Base-by-base conservation (phyloP, 225 moss, liverwort and hornwort species). In the Asterella californica region DNA sequence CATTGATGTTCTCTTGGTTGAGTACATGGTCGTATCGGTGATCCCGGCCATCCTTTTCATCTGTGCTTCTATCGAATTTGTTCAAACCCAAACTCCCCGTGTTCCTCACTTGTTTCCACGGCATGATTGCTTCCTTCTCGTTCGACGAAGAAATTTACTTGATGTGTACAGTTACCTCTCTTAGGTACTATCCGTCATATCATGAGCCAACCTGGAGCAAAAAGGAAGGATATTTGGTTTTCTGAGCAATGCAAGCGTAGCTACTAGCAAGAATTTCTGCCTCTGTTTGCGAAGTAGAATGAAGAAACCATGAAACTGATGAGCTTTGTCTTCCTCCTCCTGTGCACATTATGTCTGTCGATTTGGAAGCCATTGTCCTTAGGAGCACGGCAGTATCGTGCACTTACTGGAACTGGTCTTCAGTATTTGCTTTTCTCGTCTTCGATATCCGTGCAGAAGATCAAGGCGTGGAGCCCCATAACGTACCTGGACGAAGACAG, bases 1-100 rank as follows among this genome's bases (percentile, higher is more conserved):
- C 79, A 80, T 82, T 75, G 84, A 87, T 82, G 32, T 87, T 84
- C 78, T 87, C 84, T 52, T 84, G 84, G 36, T 87, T 84, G 25
- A 78, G 82, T 34, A 38, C 48, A 19, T 65, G 18, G 60, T 82
- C 87, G 53, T 82, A 82, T 11, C 68, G 76, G 33, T 87, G 81
- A 29, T 77, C 77, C 32, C 79, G 72, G 47, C 72, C 80, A 48
- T 84, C 76, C 21, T 61, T 87, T 21, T 74, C 81, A 3, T 83
- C 86, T 1, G 62, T 69, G 42, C n/a, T n/a, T 62, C 82, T 74
- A 74, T 77, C 46, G 27, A 84, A 87, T 62, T 84, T 84, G 84
- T 80, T 87, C 72, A 87, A 78, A 14, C 82, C 80, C 63, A 87
- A 24, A 74, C 84, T 87, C 68, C 78, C 87, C 12, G 71, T 76